A percentile compares a stretch with the other conserved stretches of the same genome.
These are phyloP conservation scores for Royoungia palumana DNA, from an alignment of 768 basidiomycete species.

Conservation along the genomic window DNA sequence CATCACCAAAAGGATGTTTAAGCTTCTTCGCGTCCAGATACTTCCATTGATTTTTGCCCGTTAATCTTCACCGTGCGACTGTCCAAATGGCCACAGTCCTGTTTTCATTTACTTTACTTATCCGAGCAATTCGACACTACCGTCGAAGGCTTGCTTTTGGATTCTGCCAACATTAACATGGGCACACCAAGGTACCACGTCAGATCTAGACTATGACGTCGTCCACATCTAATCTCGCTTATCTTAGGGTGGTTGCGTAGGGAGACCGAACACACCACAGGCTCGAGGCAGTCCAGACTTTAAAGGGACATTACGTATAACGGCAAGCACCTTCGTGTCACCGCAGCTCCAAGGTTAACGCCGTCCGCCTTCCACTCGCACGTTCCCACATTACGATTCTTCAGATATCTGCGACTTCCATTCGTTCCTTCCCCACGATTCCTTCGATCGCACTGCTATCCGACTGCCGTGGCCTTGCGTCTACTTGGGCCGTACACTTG, in stretches of 20 bases:
- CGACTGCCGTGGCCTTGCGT: neutral
- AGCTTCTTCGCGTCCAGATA: neutral
- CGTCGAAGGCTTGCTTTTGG: neutral
- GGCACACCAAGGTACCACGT: neutral
- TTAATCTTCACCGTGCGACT: no score
- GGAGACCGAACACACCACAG: neutral
- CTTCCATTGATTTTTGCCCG: neutral
- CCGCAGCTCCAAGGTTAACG: no score
- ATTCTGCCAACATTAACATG: neutral
- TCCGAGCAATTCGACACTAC: neutral
- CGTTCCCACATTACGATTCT: neutral
- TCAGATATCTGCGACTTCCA: slow-evolving; percentile 11
- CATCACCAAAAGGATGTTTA: neutral
- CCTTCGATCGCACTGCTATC: neutral
- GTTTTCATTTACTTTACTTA: neutral
- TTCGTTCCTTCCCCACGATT: slow-evolving; percentile 6
- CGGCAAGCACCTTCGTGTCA: no score
- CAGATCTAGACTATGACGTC: neutral
- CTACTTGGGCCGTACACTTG: neutral
- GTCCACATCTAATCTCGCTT: neutral
- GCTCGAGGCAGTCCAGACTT: slow-evolving; percentile 5
- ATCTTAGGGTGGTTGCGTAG: neutral
- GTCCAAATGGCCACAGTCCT: neutral
- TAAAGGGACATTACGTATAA: no score
- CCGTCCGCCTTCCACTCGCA: neutral